Base-by-base conservation (phyloP, 1,284 basidiomycete genomes). In the Xerocomus alliaceus region DNA sequence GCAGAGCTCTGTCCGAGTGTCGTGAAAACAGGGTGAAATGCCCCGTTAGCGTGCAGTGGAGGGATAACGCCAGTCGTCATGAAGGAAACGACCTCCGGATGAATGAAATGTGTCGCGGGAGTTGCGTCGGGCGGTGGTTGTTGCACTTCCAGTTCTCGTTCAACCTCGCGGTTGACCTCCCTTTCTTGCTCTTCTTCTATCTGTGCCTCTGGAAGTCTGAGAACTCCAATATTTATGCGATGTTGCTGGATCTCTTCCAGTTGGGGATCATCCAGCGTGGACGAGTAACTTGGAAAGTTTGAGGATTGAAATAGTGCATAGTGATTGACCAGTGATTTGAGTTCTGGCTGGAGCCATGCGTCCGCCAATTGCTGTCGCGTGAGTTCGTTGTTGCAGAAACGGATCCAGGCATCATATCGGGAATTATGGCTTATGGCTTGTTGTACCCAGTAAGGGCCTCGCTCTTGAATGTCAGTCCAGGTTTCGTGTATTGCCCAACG, bases 51-150 rank as follows among this genome's bases (percentile, higher is more conserved):
- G 4, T 11, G 10, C 3, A 22, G 5, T 28, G 42, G 7, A 3
- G 35, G 55, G 12, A 63, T 29, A 45, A 29, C 4, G 4, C 75
- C 75, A 0, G 59, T 68, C 12, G 18, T 24, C 9, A 72, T 58
- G 44, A 77, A 76, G 2, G 10, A 3, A 17, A 22, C 28, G n/a
- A 77, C 57, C 6, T 65, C 63, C 7, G 1, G 20, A 47, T 68
- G 54, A n/a, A 71, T 12, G 1, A 13, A 13, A 29, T 76, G 75
- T 8, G 2, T 4, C 31, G 22, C 31, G 11, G 29, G n/a, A 24
- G 2, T 34, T 32, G 13, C 31, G 15, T 6, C 18, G 9, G n/a
- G 47, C 8, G n/a, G 22, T 15, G 8, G 13, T 9, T 32, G 31
- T 34, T 49, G 22, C 22, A 32, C 47, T 10, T 48, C 46, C 5